A percentile compares a stretch with the other conserved stretches of the same genome.
phyloP scores from a whole-genome alignment of 1,139 yeast species.

The Yamadazyma dendronema region DNA sequence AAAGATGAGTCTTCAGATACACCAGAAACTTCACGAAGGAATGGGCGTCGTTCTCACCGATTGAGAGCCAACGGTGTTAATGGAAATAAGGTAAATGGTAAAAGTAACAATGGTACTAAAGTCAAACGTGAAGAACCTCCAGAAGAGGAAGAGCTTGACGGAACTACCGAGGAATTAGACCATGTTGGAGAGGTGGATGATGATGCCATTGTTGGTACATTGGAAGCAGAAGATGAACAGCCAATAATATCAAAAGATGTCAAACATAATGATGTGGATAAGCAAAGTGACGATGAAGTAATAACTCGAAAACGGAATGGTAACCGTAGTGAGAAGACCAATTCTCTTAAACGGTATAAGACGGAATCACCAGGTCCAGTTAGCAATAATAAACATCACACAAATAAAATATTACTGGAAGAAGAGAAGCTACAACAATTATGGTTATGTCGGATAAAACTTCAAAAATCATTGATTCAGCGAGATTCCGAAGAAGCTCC shows the following conservation, averaged over 20 bases:
- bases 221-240: constrained; percentile 10
- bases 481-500: constrained; percentile 43
- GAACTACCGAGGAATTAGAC: background rate
- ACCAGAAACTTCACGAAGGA: background rate
- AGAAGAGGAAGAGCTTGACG: constrained; percentile 8
- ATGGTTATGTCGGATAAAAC: constrained; percentile 47
- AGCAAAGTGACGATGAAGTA: constrained; percentile 16
- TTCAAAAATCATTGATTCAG: constrained; percentile 46
- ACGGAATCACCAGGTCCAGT: constrained; percentile 16
- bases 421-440: constrained; percentile 47
- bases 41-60: background rate
- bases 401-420: constrained; percentile 19
- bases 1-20: constrained; percentile 1
- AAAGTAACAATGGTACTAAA: background rate
- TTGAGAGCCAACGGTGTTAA: background rate
- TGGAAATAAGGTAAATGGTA: constrained; percentile 10
- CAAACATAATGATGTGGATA: constrained; percentile 9
- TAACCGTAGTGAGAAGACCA: constrained; percentile 2
- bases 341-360: constrained; percentile 13
- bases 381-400: constrained; percentile 4
- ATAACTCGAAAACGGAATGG: constrained; percentile 8
- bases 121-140: constrained; percentile 1
- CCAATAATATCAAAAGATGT: constrained; percentile 4
- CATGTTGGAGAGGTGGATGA: constrained; percentile 3
- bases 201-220: constrained; percentile 2